phyloP scores from a whole-genome alignment of 2,329 filamentous ascomycete genomes.

The Falciphora oryzae region DNA sequence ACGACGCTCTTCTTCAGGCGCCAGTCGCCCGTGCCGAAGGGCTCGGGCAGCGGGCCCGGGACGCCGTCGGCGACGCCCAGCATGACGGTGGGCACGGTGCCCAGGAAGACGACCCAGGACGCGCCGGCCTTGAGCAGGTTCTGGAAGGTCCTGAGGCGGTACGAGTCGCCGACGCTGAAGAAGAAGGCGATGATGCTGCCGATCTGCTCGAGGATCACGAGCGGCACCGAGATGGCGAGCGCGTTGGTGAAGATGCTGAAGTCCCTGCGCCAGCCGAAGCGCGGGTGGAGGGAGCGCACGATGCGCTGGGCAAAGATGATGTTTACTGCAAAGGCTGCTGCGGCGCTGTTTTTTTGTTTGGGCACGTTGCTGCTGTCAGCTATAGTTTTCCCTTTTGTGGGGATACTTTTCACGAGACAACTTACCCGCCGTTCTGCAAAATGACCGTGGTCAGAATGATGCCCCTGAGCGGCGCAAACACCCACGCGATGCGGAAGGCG shows the following conservation, averaged over 20 bases:
- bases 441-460: constrained; percentile 29
- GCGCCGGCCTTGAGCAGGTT: constrained; percentile 17
- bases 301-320: constrained; percentile 34
- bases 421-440: constrained; percentile 29
- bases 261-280: constrained; percentile 27
- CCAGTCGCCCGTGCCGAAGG: constrained; percentile 27
- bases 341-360: constrained; percentile 19
- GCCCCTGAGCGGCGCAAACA: constrained; percentile 17
- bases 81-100: constrained; percentile 18
- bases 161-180: constrained; percentile 16
- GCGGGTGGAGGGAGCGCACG: constrained; percentile 30
- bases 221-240: constrained; percentile 22
- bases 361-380: background rate
- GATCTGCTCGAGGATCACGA: constrained; percentile 27
- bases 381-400: background rate
- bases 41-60: constrained; percentile 23
- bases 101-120: constrained; percentile 17
- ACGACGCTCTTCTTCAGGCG: constrained; percentile 25
- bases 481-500: constrained; percentile 31
- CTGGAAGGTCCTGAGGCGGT: constrained; percentile 13
- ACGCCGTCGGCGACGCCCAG: constrained; percentile 21
- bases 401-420: background rate
- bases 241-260: constrained; percentile 21
- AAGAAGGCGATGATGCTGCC: constrained; percentile 22
- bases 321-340: constrained; percentile 31